Percentiles rank a stretch among this genome's conserved stretches.
These are phyloP conservation scores for Suhomyces taliae DNA, from an alignment of 1,139 yeast genomes.

Conservation along the genomic window DNA sequence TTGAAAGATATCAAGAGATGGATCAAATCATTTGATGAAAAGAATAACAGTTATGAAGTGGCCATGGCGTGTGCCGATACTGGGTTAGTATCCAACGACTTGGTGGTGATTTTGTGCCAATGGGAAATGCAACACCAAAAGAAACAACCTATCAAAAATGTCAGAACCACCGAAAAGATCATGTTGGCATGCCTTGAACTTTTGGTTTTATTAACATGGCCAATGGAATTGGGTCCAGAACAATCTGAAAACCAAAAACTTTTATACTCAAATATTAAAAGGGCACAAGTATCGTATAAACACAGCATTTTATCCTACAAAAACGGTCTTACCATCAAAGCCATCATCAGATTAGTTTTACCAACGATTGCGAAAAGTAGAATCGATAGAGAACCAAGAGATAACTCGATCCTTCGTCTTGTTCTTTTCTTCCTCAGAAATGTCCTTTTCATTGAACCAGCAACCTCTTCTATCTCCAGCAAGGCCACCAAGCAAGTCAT, in stretches of 20 bases:
- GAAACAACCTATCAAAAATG: conserved; percentile 28
- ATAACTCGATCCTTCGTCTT: conserved; percentile 69
- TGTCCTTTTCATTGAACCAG: conserved; percentile 71
- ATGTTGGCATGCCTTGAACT: conserved; percentile 75
- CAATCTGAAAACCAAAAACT: conserved; percentile 56
- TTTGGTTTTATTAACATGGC: conserved; percentile 86
- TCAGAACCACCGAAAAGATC: conserved; percentile 53
- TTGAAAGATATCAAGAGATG: conserved; percentile 84
- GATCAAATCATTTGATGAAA: conserved; percentile 82
- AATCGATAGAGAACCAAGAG: conserved; percentile 65
- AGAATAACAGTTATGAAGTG: conserved; percentile 67
- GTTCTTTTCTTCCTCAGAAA: conserved; percentile 77
- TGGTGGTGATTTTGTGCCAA: conserved; percentile 70
- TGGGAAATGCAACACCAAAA: conserved; percentile 54
- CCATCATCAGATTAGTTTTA: conserved; percentile 68
- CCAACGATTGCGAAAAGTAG: conserved; percentile 60
- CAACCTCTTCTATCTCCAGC: conserved; percentile 50
- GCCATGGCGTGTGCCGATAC: conserved; percentile 87
- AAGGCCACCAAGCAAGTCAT: conserved; percentile 30
- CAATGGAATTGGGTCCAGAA: conserved; percentile 50
- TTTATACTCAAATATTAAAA: conserved; percentile 59
- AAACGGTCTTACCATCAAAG: conserved; percentile 63
- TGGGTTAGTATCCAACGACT: conserved; percentile 69
- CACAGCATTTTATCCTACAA: conserved; percentile 59
- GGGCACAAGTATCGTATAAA: conserved; percentile 72